phyloP scores from a whole-genome alignment of 1,139 yeast genomes.

The Kodamaea ohmeri region DNA sequence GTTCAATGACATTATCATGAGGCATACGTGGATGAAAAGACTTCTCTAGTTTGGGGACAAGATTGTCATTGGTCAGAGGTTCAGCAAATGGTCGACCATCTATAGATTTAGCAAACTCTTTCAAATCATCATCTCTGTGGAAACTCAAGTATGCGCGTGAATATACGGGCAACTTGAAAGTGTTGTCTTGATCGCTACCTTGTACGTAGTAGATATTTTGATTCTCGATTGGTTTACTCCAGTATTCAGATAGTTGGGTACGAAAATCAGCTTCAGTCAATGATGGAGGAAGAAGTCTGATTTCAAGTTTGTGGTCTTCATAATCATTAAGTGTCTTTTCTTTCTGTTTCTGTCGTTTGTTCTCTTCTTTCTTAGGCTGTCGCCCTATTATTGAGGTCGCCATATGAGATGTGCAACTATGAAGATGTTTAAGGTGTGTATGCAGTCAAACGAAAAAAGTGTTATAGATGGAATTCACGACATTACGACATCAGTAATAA shows the following conservation, averaged over 20 bases:
- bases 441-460: neutral
- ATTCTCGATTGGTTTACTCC: slow-evolving; percentile 15
- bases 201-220: slow-evolving; percentile 28
- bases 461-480: neutral
- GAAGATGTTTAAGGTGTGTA: slow-evolving; percentile 1
- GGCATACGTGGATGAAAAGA: slow-evolving; percentile 28
- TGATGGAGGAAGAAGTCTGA: slow-evolving; percentile 37
- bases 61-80: slow-evolving; percentile 21
- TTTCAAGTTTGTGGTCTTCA: slow-evolving; percentile 5
- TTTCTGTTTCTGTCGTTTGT: neutral
- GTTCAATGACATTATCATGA: slow-evolving; percentile 6
- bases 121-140: slow-evolving; percentile 14
- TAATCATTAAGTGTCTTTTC: neutral
- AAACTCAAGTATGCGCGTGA: slow-evolving; percentile 32
- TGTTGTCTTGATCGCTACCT: slow-evolving; percentile 28
- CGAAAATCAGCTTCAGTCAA: slow-evolving; percentile 26
- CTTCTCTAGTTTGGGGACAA: slow-evolving; percentile 26
- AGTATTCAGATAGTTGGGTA: slow-evolving; percentile 16
- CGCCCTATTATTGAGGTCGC: slow-evolving; percentile 3
- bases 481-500: neutral
- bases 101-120: slow-evolving; percentile 17
- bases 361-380: neutral
- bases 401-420: too few relatives aligned
- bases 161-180: slow-evolving; percentile 27
- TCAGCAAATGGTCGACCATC: slow-evolving; percentile 24